Percentiles rank a stretch among this genome's conserved stretches.
These are phyloP conservation scores for Clavispora fructus DNA, from an alignment of 805 yeast species.

Conservation along the genomic window DNA sequence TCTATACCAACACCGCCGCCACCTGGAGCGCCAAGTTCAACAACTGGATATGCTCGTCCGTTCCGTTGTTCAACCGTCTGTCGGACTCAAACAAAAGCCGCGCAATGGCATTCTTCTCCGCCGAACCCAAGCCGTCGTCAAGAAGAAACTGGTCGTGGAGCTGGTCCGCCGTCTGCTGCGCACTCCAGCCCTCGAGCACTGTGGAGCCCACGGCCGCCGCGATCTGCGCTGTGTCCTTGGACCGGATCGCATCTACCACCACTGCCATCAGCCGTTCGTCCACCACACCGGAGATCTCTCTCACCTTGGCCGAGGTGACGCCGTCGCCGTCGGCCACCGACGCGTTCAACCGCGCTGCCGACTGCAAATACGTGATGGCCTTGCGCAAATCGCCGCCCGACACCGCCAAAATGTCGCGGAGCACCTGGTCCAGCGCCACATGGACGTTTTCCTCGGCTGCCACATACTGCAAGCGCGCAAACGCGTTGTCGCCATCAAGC, in stretches of 20 bases:
- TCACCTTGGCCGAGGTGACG: conserved; percentile 44
- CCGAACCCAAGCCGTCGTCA: conserved; percentile 44
- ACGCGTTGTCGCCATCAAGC: conserved; percentile 65
- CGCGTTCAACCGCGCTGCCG: conserved; percentile 13
- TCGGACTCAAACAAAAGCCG: conserved; percentile 69
- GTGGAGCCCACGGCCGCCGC: conserved; percentile 44
- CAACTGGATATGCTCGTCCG: conserved; percentile 82
- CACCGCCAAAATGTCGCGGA: conserved; percentile 61
- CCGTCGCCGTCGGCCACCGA: conserved; percentile 21
- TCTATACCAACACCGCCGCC: conserved; percentile 8
- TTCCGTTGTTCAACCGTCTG: conserved; percentile 69
- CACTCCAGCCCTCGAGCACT: conserved; percentile 72
- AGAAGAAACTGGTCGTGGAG: conserved; percentile 62
- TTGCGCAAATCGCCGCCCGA: conserved; percentile 89
- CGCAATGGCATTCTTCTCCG: conserved; percentile 62
- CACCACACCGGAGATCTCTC: conserved; percentile 75
- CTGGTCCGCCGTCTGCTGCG: conserved; percentile 64
- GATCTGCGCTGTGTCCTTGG: conserved; percentile 26
- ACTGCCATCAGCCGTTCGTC: conserved; percentile 43
- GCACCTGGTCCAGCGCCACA: conserved; percentile 43
- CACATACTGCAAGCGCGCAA: conserved; percentile 60
- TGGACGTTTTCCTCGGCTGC: conserved; percentile 36
- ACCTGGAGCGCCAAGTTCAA: conserved; percentile 50
- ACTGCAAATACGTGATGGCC: conserved; percentile 83
- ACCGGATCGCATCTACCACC: conserved; percentile 31